Evolutionary conservation across 257 asterid species (phyloP).

Genomic region (Fraxinus excelsior): DNA sequence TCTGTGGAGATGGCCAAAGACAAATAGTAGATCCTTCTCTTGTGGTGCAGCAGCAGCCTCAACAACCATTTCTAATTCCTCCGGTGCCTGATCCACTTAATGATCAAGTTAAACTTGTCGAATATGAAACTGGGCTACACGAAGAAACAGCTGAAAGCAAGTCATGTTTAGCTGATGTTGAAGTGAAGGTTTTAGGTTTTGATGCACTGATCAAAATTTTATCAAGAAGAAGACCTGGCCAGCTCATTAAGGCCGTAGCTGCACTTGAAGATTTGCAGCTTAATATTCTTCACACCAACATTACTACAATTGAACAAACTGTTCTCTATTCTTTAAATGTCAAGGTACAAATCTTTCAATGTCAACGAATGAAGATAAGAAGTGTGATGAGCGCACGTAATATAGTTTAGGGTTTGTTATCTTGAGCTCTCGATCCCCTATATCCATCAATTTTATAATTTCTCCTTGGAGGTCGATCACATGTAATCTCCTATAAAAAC

Average conservation of each 20-base stretch:
- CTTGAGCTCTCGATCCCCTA: neutral
- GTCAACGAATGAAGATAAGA: neutral
- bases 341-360: slow-evolving; percentile 49
- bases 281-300: slow-evolving; percentile 75
- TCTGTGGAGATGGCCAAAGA: slow-evolving; percentile 56
- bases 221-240: slow-evolving; percentile 75
- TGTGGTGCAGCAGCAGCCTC: slow-evolving; percentile 35
- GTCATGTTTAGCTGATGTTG: slow-evolving; percentile 82
- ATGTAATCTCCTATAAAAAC: no score
- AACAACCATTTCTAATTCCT: slow-evolving; percentile 42
- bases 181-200: slow-evolving; percentile 78
- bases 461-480: no score
- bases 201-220: slow-evolving; percentile 83
- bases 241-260: slow-evolving; percentile 74
- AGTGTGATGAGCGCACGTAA: neutral
- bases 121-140: slow-evolving; percentile 44
- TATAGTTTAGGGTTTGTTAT: neutral
- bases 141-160: slow-evolving; percentile 85
- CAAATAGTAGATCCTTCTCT: slow-evolving; percentile 45
- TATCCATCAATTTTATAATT: no score
- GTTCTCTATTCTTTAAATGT: slow-evolving; percentile 91
- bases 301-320: slow-evolving; percentile 90
- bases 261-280: slow-evolving; percentile 95
- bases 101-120: slow-evolving; percentile 43
- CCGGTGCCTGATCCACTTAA: slow-evolving; percentile 33